phyloP scores from a whole-genome alignment of 768 basidiomycete species.

The Suillus brevipes region DNA sequence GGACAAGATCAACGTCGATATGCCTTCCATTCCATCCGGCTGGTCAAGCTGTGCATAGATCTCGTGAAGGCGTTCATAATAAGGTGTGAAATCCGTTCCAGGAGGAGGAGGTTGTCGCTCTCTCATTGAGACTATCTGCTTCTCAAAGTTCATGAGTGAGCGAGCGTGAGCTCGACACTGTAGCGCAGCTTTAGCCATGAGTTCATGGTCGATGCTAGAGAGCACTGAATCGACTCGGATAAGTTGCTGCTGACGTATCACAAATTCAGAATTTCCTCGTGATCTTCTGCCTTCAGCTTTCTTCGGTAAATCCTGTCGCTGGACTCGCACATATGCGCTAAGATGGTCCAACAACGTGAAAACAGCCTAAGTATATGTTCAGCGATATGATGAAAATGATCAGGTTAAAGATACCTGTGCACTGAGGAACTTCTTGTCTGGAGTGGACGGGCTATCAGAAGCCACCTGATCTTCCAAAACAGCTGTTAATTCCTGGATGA shows the following conservation, averaged over 20 bases:
- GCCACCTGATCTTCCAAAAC: constrained; percentile 89
- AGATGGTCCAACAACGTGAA: constrained; percentile 95
- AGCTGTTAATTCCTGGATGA: constrained; percentile 72
- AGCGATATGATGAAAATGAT: not conserved
- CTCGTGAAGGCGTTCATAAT: constrained; percentile 91
- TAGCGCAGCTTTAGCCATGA: constrained; percentile 92
- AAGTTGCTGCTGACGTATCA: constrained; percentile 58
- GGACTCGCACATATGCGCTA: constrained; percentile 81
- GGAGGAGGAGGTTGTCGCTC: constrained; percentile 40
- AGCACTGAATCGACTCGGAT: constrained; percentile 77
- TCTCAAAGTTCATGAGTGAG: constrained; percentile 93
- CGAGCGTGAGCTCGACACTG: constrained; percentile 94
- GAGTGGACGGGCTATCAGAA: constrained; percentile 50
- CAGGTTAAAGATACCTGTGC: constrained; percentile 69
- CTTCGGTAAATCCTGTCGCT: constrained; percentile 62
- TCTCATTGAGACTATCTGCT: constrained; percentile 61
- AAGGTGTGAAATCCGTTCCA: constrained; percentile 41
- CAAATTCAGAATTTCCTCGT: constrained; percentile 37
- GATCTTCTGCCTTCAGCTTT: constrained; percentile 48
- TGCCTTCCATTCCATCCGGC: constrained; percentile 99
- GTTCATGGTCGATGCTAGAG: constrained; percentile 77
- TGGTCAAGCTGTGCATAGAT: constrained; percentile 96
- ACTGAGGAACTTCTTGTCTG: constrained; percentile 84
- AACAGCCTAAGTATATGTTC: constrained; percentile 61
- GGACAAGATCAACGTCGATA: constrained; percentile 83